Base-by-base conservation (phyloP, 257 asterid genomes). In the Cinchona pubescens region DNA sequence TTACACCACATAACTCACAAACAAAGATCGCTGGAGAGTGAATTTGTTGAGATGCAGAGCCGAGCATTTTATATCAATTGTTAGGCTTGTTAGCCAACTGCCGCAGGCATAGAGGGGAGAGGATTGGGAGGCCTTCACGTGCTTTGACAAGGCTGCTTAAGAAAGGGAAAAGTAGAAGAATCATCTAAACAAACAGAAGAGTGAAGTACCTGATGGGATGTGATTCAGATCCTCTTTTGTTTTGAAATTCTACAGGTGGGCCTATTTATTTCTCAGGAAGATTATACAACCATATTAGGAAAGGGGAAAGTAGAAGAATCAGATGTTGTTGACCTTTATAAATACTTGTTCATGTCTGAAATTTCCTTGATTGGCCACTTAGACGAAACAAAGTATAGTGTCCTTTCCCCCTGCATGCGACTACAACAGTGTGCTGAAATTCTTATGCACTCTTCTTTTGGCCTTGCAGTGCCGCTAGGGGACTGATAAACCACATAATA, bases 401-500 rank as follows among this genome's bases (percentile, higher is more conserved):
- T 32, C 15, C 37, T 56, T 23, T 23, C 23, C 55, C 23, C 55
- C 2, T 23, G 29, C 15, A 56, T 2, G 30, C 25, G 32, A n/a
- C 62, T 56, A 5, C 32, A 56, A 56, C 5, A 23, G 5, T 13
- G 19, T 34, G 30, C 60, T 53, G 35, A 60, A 45, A 34, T 60
- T n/a, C 35, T 69, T 42, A 59, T 40, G 38, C 23, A 40, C n/a
- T 67, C 34, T 60, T 37, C 61, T 75, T 46, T 35, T 75, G 75
- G 43, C 27, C 80, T 67, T 77, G 83, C 89, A 93, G 97, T 81
- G 98, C 98, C 1, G 97, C 97, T 0, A 86, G 98, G 75, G 98
- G 98, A 58, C 85, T 94, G 76, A 89, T 90, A 85, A 94, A 94
- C 74, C 98, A 94, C 89, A 94, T 94, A 90, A 83, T 92, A 12